These are phyloP conservation scores for Apophysomyces elegans DNA, from an alignment of 371 early-diverging fungal species.

Conservation along the genomic window DNA sequence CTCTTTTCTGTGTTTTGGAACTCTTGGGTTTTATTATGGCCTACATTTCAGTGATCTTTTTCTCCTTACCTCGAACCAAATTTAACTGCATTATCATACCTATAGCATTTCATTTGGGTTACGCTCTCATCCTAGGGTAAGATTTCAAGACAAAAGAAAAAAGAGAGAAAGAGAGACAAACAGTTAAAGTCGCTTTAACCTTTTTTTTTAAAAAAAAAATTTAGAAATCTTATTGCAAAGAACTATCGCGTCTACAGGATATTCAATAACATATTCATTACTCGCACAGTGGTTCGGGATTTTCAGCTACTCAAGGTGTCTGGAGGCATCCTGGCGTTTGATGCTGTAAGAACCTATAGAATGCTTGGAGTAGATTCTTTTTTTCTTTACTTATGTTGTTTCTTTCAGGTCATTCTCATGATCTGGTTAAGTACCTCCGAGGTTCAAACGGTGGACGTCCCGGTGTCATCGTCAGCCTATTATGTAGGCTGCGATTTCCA, in stretches of 20 bases:
- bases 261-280: slow-evolving; percentile 65
- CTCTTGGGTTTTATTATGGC: slow-evolving; percentile 50
- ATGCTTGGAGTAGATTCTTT: no score
- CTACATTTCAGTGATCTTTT: slow-evolving; percentile 43
- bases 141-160: background rate
- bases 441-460: slow-evolving; percentile 33
- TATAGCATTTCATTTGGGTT: slow-evolving; percentile 47
- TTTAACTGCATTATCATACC: slow-evolving; percentile 48
- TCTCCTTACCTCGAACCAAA: slow-evolving; percentile 31
- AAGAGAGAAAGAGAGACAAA: no score
- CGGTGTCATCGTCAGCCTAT: slow-evolving; percentile 39
- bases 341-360: slow-evolving; percentile 36
- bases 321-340: slow-evolving; percentile 51
- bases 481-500: slow-evolving; percentile 51
- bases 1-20: slow-evolving; percentile 59
- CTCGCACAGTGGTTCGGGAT: slow-evolving; percentile 58
- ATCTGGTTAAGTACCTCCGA: slow-evolving; percentile 45
- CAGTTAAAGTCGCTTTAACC: no score
- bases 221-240: slow-evolving; percentile 56
- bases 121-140: slow-evolving; percentile 49
- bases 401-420: slow-evolving; percentile 42
- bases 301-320: slow-evolving; percentile 57
- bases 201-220: background rate
- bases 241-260: slow-evolving; percentile 64
- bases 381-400: background rate